Percentiles rank a stretch among this genome's conserved stretches.
phyloP scores from a whole-genome alignment of 106 monocot genomes.

The Allium cepa region DNA sequence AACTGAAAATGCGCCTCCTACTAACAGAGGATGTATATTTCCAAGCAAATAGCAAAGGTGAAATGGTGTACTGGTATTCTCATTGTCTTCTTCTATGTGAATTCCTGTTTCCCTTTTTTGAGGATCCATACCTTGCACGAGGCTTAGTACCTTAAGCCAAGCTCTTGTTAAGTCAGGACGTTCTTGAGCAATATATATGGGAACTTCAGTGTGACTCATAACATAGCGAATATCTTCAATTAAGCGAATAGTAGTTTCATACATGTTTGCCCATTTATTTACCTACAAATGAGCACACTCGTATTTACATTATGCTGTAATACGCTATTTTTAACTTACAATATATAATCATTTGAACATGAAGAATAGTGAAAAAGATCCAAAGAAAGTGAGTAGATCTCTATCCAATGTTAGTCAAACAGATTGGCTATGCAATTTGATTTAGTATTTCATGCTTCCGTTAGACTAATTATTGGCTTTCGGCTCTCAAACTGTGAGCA shows the following conservation, averaged over 20 bases:
- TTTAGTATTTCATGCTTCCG: too few species aligned
- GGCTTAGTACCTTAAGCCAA: constrained; percentile 58
- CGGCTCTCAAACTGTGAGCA: too few species aligned
- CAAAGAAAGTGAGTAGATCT: too few species aligned
- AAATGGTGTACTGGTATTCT: constrained; percentile 43
- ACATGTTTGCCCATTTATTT: constrained; percentile 46
- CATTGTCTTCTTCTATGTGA: constrained; percentile 67
- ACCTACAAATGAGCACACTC: constrained; percentile 37
- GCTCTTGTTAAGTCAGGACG: constrained; percentile 47
- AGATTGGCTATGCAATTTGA: too few species aligned
- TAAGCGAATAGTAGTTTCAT: constrained; percentile 38
- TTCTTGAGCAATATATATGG: constrained; percentile 42
- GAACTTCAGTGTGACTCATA: constrained; percentile 60
- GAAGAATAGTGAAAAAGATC: too few species aligned
- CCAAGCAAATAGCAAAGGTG: constrained; percentile 41
- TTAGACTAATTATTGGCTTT: too few species aligned
- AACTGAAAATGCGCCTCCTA: constrained; percentile 48
- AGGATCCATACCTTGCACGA: constrained; percentile 80
- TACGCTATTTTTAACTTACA: too few species aligned
- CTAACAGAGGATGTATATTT: constrained; percentile 48
- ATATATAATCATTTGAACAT: too few species aligned
- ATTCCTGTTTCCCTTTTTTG: constrained; percentile 58
- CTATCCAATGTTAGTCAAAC: too few species aligned
- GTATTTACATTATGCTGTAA: too few species aligned
- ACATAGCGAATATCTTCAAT: constrained; percentile 69